Conservation (phyloP, 257 asterid species). For the Coffea eugenioides region DNA sequence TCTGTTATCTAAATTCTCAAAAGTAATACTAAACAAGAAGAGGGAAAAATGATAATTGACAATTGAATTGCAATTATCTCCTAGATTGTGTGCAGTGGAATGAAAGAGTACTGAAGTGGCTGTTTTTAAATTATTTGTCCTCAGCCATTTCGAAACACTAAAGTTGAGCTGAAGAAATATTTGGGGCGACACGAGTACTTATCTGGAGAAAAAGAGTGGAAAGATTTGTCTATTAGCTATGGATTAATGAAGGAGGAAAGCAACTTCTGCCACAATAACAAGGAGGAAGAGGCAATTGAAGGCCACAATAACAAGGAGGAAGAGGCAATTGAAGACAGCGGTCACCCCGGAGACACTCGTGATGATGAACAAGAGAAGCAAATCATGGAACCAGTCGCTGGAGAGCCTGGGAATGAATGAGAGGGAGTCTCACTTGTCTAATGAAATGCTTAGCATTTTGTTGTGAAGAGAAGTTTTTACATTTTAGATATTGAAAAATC, state of each 20-base stretch:
- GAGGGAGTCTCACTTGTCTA: neutral
- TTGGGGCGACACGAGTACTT: constrained; percentile 54
- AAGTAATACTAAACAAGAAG: neutral
- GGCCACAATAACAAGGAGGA: neutral
- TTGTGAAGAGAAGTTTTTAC: neutral
- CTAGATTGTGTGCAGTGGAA: neutral
- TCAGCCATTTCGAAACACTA: constrained; percentile 59
- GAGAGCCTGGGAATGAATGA: constrained; percentile 4
- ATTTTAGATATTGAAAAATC: neutral
- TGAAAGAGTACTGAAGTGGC: neutral
- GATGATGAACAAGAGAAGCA: constrained; percentile 21
- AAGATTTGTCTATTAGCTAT: constrained; percentile 38
- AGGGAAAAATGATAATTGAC: neutral
- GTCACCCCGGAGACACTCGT: neutral
- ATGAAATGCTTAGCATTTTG: neutral
- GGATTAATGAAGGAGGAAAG: constrained; percentile 49
- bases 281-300: constrained; percentile 11
- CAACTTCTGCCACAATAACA: constrained; percentile 8
- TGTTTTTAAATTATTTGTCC: neutral
- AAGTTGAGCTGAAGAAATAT: constrained; percentile 64
- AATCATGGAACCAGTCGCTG: constrained; percentile 1
- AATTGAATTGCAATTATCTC: neutral
- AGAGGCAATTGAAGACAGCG: neutral
- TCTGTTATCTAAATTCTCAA: neutral
- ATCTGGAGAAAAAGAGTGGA: constrained; percentile 53